Percentiles rank a stretch among this genome's conserved stretches.
Evolutionary conservation across 306 rosid species (phyloP).

Genomic region (Dicorynia guianensis): DNA sequence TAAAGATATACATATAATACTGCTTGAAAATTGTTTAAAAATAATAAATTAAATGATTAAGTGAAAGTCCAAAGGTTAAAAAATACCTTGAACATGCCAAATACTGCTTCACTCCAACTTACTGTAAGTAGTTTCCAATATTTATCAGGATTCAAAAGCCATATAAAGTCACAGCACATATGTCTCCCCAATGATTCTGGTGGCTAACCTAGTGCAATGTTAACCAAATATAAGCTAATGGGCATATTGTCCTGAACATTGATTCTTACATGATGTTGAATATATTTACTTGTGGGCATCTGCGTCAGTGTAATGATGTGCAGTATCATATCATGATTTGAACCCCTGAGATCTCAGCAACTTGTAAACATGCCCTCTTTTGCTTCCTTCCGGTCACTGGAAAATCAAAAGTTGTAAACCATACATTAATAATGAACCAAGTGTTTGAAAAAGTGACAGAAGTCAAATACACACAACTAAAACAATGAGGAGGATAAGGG

Average conservation of each 20-base stretch:
- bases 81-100: conserved; percentile 79
- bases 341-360: conserved; percentile 90
- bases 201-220: conserved; percentile 86
- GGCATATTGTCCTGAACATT: conserved; percentile 2
- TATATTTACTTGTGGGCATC: conserved; percentile 79
- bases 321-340: conserved; percentile 86
- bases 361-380: conserved; percentile 85
- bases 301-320: conserved; percentile 86
- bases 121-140: conserved; percentile 59
- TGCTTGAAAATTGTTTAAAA: conserved; percentile 13
- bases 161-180: conserved; percentile 90
- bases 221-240: conserved; percentile 24
- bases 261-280: conserved; percentile 22
- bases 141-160: conserved; percentile 83
- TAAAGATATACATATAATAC: background rate
- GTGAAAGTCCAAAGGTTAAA: background rate
- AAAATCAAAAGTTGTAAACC: conserved; percentile 7
- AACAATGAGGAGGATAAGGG: background rate
- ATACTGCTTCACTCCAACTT: conserved; percentile 75
- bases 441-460: background rate
- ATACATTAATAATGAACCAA: conserved; percentile 1
- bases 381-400: conserved; percentile 98
- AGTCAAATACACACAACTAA: background rate
- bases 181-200: conserved; percentile 83
- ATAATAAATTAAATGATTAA: background rate